Evolutionary conservation across 306 rosid species (phyloP).

Genomic region (Canavalia gladiata): DNA sequence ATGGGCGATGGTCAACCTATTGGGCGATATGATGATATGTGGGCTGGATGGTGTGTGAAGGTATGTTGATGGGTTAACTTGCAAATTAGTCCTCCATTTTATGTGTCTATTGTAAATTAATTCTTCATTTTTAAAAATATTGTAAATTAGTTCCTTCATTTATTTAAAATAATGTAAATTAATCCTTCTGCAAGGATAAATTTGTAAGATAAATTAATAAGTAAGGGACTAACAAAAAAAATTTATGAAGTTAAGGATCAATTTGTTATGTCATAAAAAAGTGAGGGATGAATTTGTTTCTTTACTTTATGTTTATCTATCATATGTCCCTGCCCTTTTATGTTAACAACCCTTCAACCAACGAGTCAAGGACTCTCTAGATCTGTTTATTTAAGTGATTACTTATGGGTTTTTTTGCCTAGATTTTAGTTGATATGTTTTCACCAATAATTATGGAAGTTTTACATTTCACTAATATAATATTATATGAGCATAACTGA

Average conservation of each 20-base stretch:
- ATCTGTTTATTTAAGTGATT: conserved; percentile 9
- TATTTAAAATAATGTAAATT: too few species aligned
- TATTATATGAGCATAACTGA: too few species aligned
- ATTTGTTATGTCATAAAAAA: not conserved
- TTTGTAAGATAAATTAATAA: too few species aligned
- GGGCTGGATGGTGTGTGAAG: conserved; percentile 98
- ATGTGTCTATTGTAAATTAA: too few species aligned
- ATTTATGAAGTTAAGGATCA: too few species aligned
- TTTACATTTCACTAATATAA: not conserved
- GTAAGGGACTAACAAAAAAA: too few species aligned
- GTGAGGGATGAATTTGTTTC: too few species aligned
- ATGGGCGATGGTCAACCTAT: conserved; percentile 98
- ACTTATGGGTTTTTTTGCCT: not conserved
- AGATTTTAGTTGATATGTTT: not conserved
- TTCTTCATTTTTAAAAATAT: too few species aligned
- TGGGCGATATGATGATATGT: conserved; percentile 92
- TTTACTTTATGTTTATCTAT: not conserved
- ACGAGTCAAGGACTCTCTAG: not conserved
- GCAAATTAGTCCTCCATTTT: too few species aligned
- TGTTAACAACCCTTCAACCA: conserved; percentile 17
- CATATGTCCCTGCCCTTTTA: not conserved
- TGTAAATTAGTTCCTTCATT: too few species aligned
- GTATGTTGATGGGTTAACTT: conserved; percentile 44
- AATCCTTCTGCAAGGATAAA: too few species aligned
- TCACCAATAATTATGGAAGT: not conserved